Percentiles rank a stretch among this genome's conserved stretches.
Conservation (phyloP, 371 early-diverging fungal species). For the Mucor sp. region DNA sequence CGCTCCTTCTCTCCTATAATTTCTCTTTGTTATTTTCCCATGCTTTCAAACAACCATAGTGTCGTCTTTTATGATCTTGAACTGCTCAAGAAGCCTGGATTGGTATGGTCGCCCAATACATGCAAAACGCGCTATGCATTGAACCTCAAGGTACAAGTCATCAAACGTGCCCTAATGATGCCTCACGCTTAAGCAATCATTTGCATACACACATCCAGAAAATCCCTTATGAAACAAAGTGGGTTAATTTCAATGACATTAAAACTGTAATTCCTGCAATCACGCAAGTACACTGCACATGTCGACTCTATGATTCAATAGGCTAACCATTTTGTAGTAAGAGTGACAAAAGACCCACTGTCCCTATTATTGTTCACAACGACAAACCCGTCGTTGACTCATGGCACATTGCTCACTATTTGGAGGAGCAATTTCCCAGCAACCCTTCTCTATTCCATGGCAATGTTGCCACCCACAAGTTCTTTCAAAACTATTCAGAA, state of each 20-base stretch:
- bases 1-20: not conserved
- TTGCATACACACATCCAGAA: conserved; percentile 2
- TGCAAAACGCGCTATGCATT: conserved; percentile 26
- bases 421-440: conserved; percentile 18
- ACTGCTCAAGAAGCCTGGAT: conserved; percentile 2
- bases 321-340: not conserved
- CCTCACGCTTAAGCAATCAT: not conserved
- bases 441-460: conserved; percentile 20
- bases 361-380: conserved; percentile 21
- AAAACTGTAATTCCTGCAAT: conserved; percentile 5
- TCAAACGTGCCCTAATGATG: not conserved
- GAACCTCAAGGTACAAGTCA: conserved; percentile 21
- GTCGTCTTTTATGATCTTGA: conserved; percentile 17
- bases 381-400: conserved; percentile 20
- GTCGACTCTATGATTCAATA: not conserved
- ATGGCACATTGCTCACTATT: conserved; percentile 23
- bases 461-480: conserved; percentile 12
- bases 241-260: conserved; percentile 15
- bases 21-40: conserved; percentile 13
- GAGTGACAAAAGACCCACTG: conserved; percentile 4
- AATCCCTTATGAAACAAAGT: conserved; percentile 22
- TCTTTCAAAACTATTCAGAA: conserved; percentile 8
- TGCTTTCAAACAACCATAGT: conserved; percentile 12
- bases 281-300: conserved; percentile 6
- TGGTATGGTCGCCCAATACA: conserved; percentile 23